Conservation (phyloP, 805 yeast species). For the Candida pseudofarinosa region DNA sequence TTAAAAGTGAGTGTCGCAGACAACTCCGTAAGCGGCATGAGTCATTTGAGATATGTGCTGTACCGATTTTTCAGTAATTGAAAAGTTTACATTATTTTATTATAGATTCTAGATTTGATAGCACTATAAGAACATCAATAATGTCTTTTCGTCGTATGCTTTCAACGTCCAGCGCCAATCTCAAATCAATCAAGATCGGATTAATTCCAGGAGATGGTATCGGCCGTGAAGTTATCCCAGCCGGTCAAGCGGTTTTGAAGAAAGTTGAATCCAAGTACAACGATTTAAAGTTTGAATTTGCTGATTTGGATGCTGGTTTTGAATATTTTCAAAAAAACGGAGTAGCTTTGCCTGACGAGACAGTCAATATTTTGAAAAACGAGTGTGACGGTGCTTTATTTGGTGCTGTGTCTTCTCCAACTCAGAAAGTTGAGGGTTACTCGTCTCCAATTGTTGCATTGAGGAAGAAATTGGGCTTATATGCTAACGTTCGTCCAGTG, state of each 20-base stretch:
- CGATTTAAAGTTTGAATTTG: conserved; percentile 79
- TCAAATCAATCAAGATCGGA: conserved; percentile 44
- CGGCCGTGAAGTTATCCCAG: conserved; percentile 96
- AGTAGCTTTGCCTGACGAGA: conserved; percentile 89
- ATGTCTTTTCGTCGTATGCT: conserved; percentile 27
- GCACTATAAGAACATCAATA: not conserved
- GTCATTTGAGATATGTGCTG: conserved; percentile 3
- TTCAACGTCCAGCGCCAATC: conserved; percentile 26
- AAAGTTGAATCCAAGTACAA: conserved; percentile 64
- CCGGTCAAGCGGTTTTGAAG: conserved; percentile 85
- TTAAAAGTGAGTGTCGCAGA: too few relatives aligned
- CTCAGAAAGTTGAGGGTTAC: conserved; percentile 91
- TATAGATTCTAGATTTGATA: not conserved
- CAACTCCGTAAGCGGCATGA: conserved; percentile 4
- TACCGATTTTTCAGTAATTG: not conserved
- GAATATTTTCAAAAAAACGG: conserved; percentile 95
- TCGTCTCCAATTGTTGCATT: conserved; percentile 99
- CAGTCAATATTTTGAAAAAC: conserved; percentile 69
- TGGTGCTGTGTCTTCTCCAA: conserved; percentile 96
- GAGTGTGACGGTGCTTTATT: conserved; percentile 96
- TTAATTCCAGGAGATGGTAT: conserved; percentile 98
- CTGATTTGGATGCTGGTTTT: conserved; percentile 88
- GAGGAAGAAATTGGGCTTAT: conserved; percentile 89
- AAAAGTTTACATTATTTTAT: not conserved
- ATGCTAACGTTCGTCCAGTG: conserved; percentile 97